Conservation (phyloP, 345 rosid genomes). For the Arabis alpina region DNA sequence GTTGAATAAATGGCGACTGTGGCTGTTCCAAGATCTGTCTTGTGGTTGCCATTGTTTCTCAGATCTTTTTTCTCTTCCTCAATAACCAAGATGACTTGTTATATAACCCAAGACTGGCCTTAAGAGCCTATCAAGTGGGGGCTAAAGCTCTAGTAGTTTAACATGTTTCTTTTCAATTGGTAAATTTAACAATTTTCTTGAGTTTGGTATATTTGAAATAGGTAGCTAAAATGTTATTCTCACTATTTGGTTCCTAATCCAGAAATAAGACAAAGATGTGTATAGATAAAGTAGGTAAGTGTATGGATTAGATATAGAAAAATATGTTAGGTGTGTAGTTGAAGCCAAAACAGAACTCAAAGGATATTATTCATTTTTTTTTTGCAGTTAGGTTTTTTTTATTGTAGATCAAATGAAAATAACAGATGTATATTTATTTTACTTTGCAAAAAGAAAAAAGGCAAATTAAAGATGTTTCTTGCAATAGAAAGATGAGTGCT, state of each 20-base stretch:
- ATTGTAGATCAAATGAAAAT: slow-evolving; percentile 23
- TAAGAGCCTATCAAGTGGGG: neutral
- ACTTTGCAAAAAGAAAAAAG: slow-evolving; percentile 31
- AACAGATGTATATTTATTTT: slow-evolving; percentile 23
- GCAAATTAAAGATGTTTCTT: slow-evolving; percentile 27
- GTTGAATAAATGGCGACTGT: slow-evolving; percentile 55
- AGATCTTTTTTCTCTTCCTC: slow-evolving; percentile 13
- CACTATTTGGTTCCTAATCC: slow-evolving; percentile 33
- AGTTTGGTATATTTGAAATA: slow-evolving; percentile 28
- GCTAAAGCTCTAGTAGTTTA: slow-evolving; percentile 38
- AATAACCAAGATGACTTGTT: slow-evolving; percentile 32
- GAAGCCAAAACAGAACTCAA: slow-evolving; percentile 38
- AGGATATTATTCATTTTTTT: neutral
- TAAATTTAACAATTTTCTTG: slow-evolving; percentile 25
- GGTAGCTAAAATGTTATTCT: slow-evolving; percentile 41
- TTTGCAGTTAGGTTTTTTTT: slow-evolving; percentile 16
- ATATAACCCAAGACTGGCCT: slow-evolving; percentile 31
- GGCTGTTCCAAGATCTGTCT: slow-evolving; percentile 53
- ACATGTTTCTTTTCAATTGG: slow-evolving; percentile 36
- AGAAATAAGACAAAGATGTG: slow-evolving; percentile 37
- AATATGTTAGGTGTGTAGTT: slow-evolving; percentile 39
- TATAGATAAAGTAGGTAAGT: slow-evolving; percentile 34
- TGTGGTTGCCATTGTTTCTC: slow-evolving; percentile 53
- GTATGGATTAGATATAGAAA: slow-evolving; percentile 28
- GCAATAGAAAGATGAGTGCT: slow-evolving; percentile 35